A percentile compares a stretch with the other conserved stretches of the same genome.
These are phyloP conservation scores for Cryptococcus maquisensis DNA, from an alignment of 1,284 basidiomycete genomes.

Conservation along the genomic window DNA sequence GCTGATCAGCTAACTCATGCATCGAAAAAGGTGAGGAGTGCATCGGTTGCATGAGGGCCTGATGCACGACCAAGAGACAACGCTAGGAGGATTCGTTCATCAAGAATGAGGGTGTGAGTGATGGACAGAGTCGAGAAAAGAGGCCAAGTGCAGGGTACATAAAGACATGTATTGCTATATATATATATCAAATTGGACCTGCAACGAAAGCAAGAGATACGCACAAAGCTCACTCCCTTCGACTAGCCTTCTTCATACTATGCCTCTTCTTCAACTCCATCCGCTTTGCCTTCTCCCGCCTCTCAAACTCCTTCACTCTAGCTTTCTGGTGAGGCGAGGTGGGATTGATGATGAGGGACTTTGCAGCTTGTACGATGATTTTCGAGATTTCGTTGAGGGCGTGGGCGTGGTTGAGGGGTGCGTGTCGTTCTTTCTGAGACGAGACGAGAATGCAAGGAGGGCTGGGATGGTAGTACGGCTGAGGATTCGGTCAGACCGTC, in stretches of 20 bases:
- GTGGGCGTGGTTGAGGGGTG: constrained; percentile 30
- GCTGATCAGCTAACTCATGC: too few relatives aligned
- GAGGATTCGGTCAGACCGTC: neutral
- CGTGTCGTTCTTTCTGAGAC: constrained; percentile 36
- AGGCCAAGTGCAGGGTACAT: too few relatives aligned
- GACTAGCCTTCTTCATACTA: neutral
- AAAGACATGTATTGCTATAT: too few relatives aligned
- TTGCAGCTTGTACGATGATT: constrained; percentile 26
- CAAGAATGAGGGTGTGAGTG: too few relatives aligned
- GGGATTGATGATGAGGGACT: constrained; percentile 30
- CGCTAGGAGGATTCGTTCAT: too few relatives aligned
- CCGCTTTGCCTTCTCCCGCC: constrained; percentile 28
- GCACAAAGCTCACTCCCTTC: constrained; percentile 18
- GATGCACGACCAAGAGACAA: too few relatives aligned
- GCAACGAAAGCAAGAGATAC: neutral
- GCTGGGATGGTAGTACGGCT: constrained; percentile 40
- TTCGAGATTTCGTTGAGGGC: constrained; percentile 32
- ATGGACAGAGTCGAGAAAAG: too few relatives aligned
- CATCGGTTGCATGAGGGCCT: too few relatives aligned
- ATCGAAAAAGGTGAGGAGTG: too few relatives aligned
- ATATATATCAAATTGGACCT: neutral
- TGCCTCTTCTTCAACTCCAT: constrained; percentile 25
- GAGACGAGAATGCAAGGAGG: constrained; percentile 38
- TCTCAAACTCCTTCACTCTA: constrained; percentile 25
- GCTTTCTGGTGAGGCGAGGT: constrained; percentile 36